phyloP scores from a whole-genome alignment of 2,329 filamentous ascomycete species.

The Purpureocillium lavendulum region DNA sequence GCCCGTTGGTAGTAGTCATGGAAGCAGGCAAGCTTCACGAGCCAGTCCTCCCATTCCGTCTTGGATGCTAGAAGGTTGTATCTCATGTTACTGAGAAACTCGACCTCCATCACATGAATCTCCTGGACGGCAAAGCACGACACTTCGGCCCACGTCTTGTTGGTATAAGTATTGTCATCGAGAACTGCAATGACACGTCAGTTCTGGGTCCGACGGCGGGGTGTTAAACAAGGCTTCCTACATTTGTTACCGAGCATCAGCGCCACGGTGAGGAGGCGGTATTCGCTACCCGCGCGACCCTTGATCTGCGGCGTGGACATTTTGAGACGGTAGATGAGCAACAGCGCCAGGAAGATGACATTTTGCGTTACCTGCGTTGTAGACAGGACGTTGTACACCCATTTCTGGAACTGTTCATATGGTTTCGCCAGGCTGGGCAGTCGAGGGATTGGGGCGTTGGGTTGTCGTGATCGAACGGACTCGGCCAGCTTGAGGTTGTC shows the following conservation, averaged over 20 bases:
- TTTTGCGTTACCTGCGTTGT: constrained; percentile 97
- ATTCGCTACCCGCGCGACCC: constrained; percentile 89
- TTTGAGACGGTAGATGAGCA: constrained; percentile 92
- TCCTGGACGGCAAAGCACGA: constrained; percentile 89
- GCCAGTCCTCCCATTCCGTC: constrained; percentile 81
- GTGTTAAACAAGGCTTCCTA: constrained; percentile 31
- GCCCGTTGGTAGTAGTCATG: constrained; percentile 74
- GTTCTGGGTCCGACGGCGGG: constrained; percentile 1
- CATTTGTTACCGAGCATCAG: constrained; percentile 98
- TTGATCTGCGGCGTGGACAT: constrained; percentile 82
- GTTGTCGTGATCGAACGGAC: constrained; percentile 38
- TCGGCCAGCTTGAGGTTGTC: constrained; percentile 71
- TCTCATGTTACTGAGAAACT: constrained; percentile 97
- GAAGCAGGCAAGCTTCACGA: constrained; percentile 73
- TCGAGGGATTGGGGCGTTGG: constrained; percentile 33
- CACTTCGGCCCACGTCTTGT: constrained; percentile 98
- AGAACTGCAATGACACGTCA: constrained; percentile 48
- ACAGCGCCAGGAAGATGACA: constrained; percentile 78
- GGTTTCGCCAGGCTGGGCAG: constrained; percentile 68
- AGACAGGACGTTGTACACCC: constrained; percentile 82
- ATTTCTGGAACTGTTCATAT: constrained; percentile 76
- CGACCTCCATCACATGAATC: constrained; percentile 99
- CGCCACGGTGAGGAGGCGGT: constrained; percentile 83
- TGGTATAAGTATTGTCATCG: constrained; percentile 98
- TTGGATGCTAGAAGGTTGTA: constrained; percentile 86